These are phyloP conservation scores for Aspergillus haitiensis DNA, from an alignment of 495 filamentous ascomycete genomes.

Conservation along the genomic window DNA sequence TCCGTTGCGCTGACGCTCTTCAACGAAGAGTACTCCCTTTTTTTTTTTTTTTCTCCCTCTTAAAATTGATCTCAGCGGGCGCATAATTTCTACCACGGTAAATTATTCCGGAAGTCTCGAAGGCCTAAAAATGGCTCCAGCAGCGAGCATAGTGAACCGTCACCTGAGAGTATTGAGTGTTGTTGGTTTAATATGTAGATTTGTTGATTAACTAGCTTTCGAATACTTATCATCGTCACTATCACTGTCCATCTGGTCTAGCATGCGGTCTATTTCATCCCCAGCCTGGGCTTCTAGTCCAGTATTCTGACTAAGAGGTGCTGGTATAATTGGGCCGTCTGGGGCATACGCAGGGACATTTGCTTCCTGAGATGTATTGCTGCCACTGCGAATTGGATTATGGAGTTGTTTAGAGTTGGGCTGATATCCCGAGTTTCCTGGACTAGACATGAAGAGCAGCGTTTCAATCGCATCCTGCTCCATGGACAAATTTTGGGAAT, in stretches of 20 bases:
- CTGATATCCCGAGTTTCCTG: slow-evolving; percentile 64
- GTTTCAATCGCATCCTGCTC: slow-evolving; percentile 89
- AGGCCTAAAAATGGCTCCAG: too few species aligned
- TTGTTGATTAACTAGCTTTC: slow-evolving; percentile 9
- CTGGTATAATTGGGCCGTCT: slow-evolving; percentile 26
- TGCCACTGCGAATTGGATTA: slow-evolving; percentile 27
- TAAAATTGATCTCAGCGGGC: too few species aligned
- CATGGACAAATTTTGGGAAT: slow-evolving; percentile 65
- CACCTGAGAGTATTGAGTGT: too few species aligned
- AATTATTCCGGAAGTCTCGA: too few species aligned
- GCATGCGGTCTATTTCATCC: slow-evolving; percentile 53
- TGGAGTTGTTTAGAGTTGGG: slow-evolving; percentile 35
- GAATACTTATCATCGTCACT: slow-evolving; percentile 39
- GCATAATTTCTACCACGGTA: too few species aligned
- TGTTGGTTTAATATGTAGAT: not conserved
- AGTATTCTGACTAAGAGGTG: slow-evolving; percentile 6
- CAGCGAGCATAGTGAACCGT: too few species aligned
- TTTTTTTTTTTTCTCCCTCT: too few species aligned
- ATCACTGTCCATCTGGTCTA: slow-evolving; percentile 54
- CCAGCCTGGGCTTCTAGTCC: slow-evolving; percentile 42
- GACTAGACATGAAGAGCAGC: slow-evolving; percentile 83
- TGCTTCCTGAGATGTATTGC: slow-evolving; percentile 33
- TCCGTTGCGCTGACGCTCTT: too few species aligned
- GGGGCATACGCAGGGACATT: slow-evolving; percentile 14
- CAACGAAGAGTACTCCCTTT: too few species aligned